Percentiles rank a stretch among this genome's conserved stretches.
phyloP scores from a whole-genome alignment of 2,329 filamentous ascomycete genomes.

The Laburnicola sp. region DNA sequence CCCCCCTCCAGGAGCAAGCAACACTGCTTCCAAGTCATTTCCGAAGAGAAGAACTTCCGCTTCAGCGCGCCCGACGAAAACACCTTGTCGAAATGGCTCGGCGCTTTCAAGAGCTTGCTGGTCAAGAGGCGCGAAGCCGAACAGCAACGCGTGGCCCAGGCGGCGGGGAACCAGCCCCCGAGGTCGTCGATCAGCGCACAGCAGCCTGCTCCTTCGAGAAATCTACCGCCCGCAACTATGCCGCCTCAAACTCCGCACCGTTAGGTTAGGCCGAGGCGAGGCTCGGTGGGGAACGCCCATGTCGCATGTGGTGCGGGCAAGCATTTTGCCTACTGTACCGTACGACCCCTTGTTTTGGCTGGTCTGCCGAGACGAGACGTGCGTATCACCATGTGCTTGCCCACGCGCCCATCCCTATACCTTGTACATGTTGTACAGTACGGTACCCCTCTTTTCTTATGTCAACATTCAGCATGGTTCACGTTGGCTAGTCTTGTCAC shows the following conservation, averaged over 20 bases:
- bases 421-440: slow-evolving; percentile 2
- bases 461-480: background rate
- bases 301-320: background rate
- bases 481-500: background rate
- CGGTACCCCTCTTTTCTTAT: slow-evolving; percentile 8
- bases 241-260: background rate
- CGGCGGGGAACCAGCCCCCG: slow-evolving; percentile 18
- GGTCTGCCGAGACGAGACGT: background rate
- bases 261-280: background rate
- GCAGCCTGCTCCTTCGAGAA: slow-evolving; percentile 1
- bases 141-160: slow-evolving; percentile 25
- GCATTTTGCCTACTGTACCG: background rate
- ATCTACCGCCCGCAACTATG: background rate
- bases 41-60: slow-evolving; percentile 71
- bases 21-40: slow-evolving; percentile 89
- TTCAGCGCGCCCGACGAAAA: slow-evolving; percentile 74
- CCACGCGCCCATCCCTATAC: slow-evolving; percentile 4
- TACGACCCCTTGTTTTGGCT: background rate
- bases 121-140: slow-evolving; percentile 65
- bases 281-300: background rate
- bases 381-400: background rate
- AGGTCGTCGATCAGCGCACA: slow-evolving; percentile 4
- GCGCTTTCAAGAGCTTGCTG: slow-evolving; percentile 85
- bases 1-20: slow-evolving; percentile 81
- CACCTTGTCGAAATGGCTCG: slow-evolving; percentile 78